These are phyloP conservation scores for Cymodocea nodosa DNA, from an alignment of 116 monocot species.

Conservation along the genomic window DNA sequence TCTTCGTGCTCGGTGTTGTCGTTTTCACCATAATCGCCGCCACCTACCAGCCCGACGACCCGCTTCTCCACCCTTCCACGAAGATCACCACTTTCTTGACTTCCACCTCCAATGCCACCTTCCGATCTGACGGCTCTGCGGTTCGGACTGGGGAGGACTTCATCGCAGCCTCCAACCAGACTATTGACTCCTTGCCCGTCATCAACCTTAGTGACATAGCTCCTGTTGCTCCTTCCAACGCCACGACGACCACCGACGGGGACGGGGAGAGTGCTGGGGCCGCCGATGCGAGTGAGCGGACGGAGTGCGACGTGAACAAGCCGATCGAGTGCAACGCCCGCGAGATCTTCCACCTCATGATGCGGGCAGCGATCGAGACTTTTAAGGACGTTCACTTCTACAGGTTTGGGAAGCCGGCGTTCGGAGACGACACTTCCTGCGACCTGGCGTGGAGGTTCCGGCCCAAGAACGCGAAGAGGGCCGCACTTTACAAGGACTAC, in stretches of 20 bases:
- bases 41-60: constrained; percentile 78
- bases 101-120: constrained; percentile 63
- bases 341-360: constrained; percentile 71
- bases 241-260: neutral
- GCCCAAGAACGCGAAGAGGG: constrained; percentile 61
- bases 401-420: constrained; percentile 67
- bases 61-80: constrained; percentile 50
- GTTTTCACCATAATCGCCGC: constrained; percentile 81
- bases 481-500: constrained; percentile 80
- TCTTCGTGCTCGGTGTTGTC: constrained; percentile 73
- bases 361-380: constrained; percentile 68
- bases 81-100: constrained; percentile 62
- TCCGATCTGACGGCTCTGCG: constrained; percentile 38
- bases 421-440: constrained; percentile 33
- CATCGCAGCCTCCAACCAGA: constrained; percentile 17
- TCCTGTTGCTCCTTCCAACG: neutral
- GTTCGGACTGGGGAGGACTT: constrained; percentile 76
- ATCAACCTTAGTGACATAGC: constrained; percentile 16
- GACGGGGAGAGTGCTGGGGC: neutral
- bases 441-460: constrained; percentile 96
- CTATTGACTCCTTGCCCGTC: constrained; percentile 5
- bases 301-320: constrained; percentile 21
- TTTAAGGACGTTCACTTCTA: constrained; percentile 80
- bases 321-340: constrained; percentile 51
- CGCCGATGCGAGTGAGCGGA: neutral